phyloP scores from a whole-genome alignment of 202 grass and related monocot species.

The Schoenoplectus tabernaemontani region DNA sequence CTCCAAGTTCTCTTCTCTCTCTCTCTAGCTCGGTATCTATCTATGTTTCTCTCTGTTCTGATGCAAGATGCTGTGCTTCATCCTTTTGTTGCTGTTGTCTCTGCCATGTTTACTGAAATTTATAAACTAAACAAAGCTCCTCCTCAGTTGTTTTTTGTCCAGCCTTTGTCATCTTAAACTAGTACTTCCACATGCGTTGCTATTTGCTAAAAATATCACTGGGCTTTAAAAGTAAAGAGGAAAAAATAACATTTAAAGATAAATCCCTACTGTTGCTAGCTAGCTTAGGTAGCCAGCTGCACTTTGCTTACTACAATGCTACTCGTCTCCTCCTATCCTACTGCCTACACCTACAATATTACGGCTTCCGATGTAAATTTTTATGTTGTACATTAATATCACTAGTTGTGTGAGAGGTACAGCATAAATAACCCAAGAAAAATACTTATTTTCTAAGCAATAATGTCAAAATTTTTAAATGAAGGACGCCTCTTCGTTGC shows the following conservation, averaged over 20 bases:
- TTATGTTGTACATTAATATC: not conserved
- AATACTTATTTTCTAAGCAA: no score
- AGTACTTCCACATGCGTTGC: not conserved
- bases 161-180: slow-evolving; percentile 24
- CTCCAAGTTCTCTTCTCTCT: not conserved
- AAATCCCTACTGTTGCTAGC: slow-evolving; percentile 11
- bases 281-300: slow-evolving; percentile 6
- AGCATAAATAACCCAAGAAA: no score
- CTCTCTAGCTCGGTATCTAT: slow-evolving; percentile 16
- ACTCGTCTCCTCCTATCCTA: not conserved
- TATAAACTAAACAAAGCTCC: slow-evolving; percentile 44
- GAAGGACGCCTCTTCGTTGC: no score
- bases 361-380: not conserved
- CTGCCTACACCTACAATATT: not conserved
- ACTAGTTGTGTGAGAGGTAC: not conserved
- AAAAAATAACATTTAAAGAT: not conserved
- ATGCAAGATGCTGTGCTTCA: slow-evolving; percentile 50
- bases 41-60: slow-evolving; percentile 38
- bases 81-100: slow-evolving; percentile 67
- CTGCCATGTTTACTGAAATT: slow-evolving; percentile 76
- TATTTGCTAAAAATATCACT: slow-evolving; percentile 16
- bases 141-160: not conserved
- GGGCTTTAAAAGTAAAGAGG: not conserved
- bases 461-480: no score
- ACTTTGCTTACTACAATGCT: slow-evolving; percentile 3